Evolutionary conservation across 345 rosid species (phyloP).

Genomic region (Gossypium longicalyx): DNA sequence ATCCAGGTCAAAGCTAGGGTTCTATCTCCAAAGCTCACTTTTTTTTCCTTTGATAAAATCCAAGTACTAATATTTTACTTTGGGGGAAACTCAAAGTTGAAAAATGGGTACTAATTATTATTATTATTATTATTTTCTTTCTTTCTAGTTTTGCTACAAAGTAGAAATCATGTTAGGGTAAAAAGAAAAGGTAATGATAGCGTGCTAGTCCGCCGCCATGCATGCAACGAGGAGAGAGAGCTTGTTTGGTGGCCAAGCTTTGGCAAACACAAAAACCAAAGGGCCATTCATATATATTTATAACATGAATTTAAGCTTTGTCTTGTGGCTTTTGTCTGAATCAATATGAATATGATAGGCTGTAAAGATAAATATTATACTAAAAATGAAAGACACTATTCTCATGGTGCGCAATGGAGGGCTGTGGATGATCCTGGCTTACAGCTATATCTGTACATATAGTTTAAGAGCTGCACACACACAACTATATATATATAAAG

Average conservation of each 20-base stretch:
- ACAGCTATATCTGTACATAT: too few species aligned
- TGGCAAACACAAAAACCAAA: conserved; percentile 1
- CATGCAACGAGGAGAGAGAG: conserved; percentile 38
- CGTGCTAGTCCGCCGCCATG: conserved; percentile 62
- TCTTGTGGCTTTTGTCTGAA: not conserved
- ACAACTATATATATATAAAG: too few species aligned
- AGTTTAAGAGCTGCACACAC: too few species aligned
- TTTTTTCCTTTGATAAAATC: conserved; percentile 1
- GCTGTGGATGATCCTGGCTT: not conserved
- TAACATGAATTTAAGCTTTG: not conserved
- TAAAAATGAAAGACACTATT: not conserved
- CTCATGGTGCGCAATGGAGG: not conserved
- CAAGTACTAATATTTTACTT: conserved; percentile 14
- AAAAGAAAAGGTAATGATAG: conserved; percentile 27
- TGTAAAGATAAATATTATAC: not conserved
- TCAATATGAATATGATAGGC: not conserved
- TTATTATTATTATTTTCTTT: not conserved
- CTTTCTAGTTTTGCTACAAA: conserved; percentile 10
- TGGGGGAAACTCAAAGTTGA: conserved; percentile 31
- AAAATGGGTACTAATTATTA: not conserved
- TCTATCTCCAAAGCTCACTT: conserved; percentile 14
- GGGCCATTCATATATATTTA: not conserved
- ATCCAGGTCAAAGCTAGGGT: conserved; percentile 34
- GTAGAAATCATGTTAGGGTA: conserved; percentile 4
- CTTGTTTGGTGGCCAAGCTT: conserved; percentile 21